Conservation (phyloP, 2,329 filamentous ascomycete species). For the Coniochaeta sp. region DNA sequence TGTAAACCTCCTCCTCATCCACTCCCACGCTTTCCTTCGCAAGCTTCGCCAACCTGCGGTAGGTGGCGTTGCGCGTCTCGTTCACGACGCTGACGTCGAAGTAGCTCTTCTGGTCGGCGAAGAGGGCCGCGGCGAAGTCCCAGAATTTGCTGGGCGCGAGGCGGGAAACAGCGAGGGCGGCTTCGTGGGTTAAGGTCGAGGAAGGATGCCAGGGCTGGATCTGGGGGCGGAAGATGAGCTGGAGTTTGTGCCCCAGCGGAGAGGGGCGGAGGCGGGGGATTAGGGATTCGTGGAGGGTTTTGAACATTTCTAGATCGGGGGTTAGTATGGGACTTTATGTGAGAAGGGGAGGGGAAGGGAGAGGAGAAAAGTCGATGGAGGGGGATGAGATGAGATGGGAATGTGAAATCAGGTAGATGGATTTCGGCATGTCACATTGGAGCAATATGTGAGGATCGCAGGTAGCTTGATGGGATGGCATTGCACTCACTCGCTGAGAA, state of each 20-base stretch:
- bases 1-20: slow-evolving; percentile 62
- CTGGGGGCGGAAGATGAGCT: slow-evolving; percentile 83
- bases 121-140: slow-evolving; percentile 65
- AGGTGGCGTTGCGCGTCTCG: slow-evolving; percentile 79
- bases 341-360: neutral
- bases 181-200: slow-evolving; percentile 74
- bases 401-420: neutral
- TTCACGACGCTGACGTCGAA: slow-evolving; percentile 82
- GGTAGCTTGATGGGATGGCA: slow-evolving; percentile 29
- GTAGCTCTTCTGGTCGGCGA: slow-evolving; percentile 62
- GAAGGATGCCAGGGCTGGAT: slow-evolving; percentile 94
- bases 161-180: slow-evolving; percentile 71
- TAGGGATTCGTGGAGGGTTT: slow-evolving; percentile 62
- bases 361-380: neutral
- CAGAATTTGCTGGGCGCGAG: slow-evolving; percentile 69
- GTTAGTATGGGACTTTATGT: neutral
- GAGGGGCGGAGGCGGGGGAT: slow-evolving; percentile 56
- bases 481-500: slow-evolving; percentile 39
- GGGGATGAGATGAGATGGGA: neutral
- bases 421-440: no score
- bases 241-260: slow-evolving; percentile 51
- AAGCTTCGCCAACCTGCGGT: slow-evolving; percentile 70
- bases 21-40: slow-evolving; percentile 60
- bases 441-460: no score
- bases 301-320: slow-evolving; percentile 52